Evolutionary conservation across 176 grass and related monocot genomes (phyloP).

Genomic region (Dactylis glomerata): DNA sequence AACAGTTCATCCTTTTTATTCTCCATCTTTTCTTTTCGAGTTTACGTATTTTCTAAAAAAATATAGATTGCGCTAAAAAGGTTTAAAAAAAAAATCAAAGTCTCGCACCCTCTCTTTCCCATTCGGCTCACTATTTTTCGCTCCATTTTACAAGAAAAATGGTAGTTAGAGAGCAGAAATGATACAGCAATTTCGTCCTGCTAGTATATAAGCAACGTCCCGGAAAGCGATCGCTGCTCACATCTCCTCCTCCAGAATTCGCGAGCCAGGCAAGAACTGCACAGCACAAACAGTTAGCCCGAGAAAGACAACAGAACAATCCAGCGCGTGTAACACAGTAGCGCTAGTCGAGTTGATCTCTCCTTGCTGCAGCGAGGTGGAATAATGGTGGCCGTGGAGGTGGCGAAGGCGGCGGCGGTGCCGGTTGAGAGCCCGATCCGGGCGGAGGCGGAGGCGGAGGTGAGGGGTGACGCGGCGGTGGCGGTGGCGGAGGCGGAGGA

Average conservation of each 20-base stretch:
- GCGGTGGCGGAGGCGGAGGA: constrained; percentile 27
- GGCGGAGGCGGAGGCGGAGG: constrained; percentile 3
- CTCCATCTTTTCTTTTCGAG: not conserved
- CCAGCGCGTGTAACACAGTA: not conserved
- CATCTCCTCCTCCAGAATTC: not conserved
- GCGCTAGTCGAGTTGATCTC: constrained; percentile 8
- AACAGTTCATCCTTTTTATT: not conserved
- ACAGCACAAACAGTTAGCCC: not conserved
- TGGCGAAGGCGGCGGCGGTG: not conserved
- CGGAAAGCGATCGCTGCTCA: constrained; percentile 19
- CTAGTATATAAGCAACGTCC: constrained; percentile 27
- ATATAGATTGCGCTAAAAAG: too few relatives aligned
- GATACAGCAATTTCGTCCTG: not conserved
- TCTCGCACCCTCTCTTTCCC: not conserved
- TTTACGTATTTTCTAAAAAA: too few relatives aligned
- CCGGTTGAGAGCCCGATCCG: constrained; percentile 33
- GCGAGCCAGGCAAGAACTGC: not conserved
- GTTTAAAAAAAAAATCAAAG: too few relatives aligned
- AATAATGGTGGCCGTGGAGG: constrained; percentile 51
- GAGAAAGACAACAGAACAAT: not conserved
- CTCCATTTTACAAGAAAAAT: too few relatives aligned
- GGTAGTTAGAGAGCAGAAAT: too few relatives aligned
- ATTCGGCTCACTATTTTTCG: too few relatives aligned
- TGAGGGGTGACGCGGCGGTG: not conserved
- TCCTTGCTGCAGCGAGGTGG: not conserved